A percentile compares a stretch with the other conserved stretches of the same genome.
phyloP scores from a whole-genome alignment of 345 rosid species.

The Aurinia saxatilis region DNA sequence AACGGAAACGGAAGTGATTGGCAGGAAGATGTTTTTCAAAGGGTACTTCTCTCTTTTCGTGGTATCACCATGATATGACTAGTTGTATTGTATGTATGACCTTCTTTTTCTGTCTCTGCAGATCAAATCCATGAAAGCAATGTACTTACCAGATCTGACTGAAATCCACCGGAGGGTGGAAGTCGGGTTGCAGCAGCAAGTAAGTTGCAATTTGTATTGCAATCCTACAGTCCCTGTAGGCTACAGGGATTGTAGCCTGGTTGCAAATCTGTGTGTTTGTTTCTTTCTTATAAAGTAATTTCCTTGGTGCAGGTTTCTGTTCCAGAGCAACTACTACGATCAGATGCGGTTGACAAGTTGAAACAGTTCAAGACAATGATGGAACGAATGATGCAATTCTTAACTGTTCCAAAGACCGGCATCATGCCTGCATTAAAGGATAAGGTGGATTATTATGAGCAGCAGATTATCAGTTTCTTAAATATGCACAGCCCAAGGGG shows the following conservation, averaged over 20 bases:
- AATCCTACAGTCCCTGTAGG: no score
- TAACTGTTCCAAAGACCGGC: conserved; percentile 21
- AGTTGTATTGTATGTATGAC: not conserved
- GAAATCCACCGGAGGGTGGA: conserved; percentile 31
- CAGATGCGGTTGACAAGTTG: conserved; percentile 27
- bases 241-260: no score
- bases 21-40: conserved; percentile 21
- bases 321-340: conserved; percentile 21
- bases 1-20: conserved; percentile 38
- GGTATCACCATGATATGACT: not conserved
- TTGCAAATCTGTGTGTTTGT: not conserved
- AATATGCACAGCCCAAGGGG: not conserved
- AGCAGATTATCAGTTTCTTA: conserved; percentile 14
- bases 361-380: conserved; percentile 18
- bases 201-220: conserved; percentile 4
- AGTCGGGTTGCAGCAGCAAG: conserved; percentile 28
- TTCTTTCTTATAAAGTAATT: no score
- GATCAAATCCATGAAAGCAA: not conserved
- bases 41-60: not conserved
- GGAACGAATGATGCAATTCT: conserved; percentile 20
- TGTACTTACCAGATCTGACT: conserved; percentile 33
- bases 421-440: conserved; percentile 25
- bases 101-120: not conserved
- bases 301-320: conserved; percentile 29
- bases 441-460: conserved; percentile 26